Evolutionary conservation across 2,329 filamentous ascomycete genomes (phyloP), one percentile per base, ranked within the genome.

Genomic region (Verticillium tricorpus): DNA sequence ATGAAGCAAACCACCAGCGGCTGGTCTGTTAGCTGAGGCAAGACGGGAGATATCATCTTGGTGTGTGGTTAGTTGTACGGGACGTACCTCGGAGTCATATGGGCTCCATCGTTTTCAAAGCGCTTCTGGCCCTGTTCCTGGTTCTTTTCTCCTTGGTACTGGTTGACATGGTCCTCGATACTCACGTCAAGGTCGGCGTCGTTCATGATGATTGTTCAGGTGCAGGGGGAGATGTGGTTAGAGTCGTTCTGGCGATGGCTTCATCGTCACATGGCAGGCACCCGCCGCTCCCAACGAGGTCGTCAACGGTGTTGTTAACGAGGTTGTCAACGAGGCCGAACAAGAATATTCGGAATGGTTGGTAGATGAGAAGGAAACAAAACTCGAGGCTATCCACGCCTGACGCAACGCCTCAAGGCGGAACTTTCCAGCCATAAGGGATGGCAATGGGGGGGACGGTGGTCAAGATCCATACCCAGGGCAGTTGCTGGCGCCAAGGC

Each of bases 1-100:
- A 84, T 2, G 84, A 85, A 31, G 85, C 81, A 68, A 88, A 82
- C 85, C 85, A 89, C 84, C 85, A 88, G 22, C 83, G 83, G 61
- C 83, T 85, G 32, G 2, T 6, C 14, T 17, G 56, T 62, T 39
- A 62, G 61, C 25, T 8, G 19, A 4, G 25, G 45, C 25, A 55
- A 28, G 22, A 55, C 50, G 56, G 37, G 15, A 39, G 28, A 4
- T 32, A 40, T 6, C 28, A 25, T 25, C 25, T 3, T 25, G 25
- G 25, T 25, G 25, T 25, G 25, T 25, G 25, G 25, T 25, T 25
- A 5, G 25, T 25, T 25, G 25, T 25, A 25, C 25, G 25, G 2
- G 25, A 25, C 25, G 45, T 67, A 80, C 80, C 76, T 80, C 22
- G 80, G 80, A 40, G 78, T 69, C 17, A 82, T 71, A 67, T 82